phyloP scores from a whole-genome alignment of 208 protist genomes.

The Phytomonas serpens region DNA sequence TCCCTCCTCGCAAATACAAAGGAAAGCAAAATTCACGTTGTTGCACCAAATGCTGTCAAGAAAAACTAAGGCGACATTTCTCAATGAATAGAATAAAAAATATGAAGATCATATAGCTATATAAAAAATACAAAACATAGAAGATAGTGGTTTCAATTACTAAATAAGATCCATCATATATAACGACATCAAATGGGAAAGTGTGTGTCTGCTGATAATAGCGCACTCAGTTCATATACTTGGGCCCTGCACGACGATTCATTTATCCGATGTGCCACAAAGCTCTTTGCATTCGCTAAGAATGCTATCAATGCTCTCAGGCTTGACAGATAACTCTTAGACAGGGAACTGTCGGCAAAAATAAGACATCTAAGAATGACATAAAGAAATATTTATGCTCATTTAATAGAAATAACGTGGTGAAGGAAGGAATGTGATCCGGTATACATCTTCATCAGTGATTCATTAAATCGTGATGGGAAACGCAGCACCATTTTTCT shows the following conservation, averaged over 20 bases:
- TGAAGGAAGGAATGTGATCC: neutral
- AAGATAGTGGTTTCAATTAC: neutral
- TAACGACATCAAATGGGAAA: neutral
- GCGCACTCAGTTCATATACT: neutral
- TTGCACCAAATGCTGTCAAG: no score
- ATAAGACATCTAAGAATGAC: constrained; percentile 27
- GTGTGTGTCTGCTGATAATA: neutral
- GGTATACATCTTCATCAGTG: no score
- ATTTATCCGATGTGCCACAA: constrained; percentile 3
- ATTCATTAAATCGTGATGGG: no score
- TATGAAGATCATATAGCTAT: neutral
- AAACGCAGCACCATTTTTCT: no score
- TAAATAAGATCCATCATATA: neutral
- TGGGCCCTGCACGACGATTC: neutral
- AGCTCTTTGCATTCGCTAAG: constrained; percentile 17
- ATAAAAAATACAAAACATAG: neutral
- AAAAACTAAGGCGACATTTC: no score
- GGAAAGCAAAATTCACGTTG: neutral
- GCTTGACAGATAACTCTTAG: constrained; percentile 13
- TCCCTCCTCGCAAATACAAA: neutral
- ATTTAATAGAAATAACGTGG: constrained; percentile 21
- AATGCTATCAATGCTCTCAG: constrained; percentile 29
- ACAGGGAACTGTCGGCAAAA: constrained; percentile 39
- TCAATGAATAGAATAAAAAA: no score
- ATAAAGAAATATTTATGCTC: constrained; percentile 19